A percentile compares a stretch with the other conserved stretches of the same genome.
These are phyloP conservation scores for Fusarium camptoceras DNA, from an alignment of 2,329 filamentous ascomycete genomes.

Conservation along the genomic window DNA sequence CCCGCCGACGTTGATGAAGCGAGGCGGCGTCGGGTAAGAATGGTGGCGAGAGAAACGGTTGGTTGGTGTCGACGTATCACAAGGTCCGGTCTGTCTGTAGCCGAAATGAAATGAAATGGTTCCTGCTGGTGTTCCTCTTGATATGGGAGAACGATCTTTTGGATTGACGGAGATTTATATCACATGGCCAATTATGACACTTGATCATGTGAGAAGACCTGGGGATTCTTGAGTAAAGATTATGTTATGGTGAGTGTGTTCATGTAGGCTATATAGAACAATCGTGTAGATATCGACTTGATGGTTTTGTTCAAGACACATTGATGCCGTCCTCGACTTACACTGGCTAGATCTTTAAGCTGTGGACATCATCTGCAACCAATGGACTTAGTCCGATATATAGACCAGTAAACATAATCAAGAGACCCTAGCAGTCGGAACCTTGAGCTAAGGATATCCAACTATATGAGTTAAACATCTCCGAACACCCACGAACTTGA, in stretches of 20 bases:
- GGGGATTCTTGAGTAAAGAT: not conserved
- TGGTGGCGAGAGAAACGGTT: constrained; percentile 14
- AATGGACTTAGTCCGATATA: not conserved
- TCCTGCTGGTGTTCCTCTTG: not conserved
- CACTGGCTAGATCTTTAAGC: not conserved
- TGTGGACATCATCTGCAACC: no score
- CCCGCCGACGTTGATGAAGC: constrained; percentile 38
- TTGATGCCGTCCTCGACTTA: not conserved
- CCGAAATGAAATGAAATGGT: constrained; percentile 33
- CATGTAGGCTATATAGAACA: not conserved
- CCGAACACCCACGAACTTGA: not conserved
- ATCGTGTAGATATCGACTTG: not conserved
- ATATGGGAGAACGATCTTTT: not conserved
- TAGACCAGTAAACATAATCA: not conserved
- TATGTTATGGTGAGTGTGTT: not conserved
- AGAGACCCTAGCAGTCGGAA: not conserved
- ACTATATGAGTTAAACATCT: not conserved
- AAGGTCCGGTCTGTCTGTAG: constrained; percentile 13
- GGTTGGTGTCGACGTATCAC: constrained; percentile 19
- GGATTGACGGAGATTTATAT: not conserved
- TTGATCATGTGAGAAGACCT: not conserved
- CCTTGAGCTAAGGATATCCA: not conserved
- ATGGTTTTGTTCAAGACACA: not conserved
- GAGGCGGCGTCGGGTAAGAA: constrained; percentile 31
- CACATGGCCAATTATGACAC: not conserved